Evolutionary conservation across 257 asterid species (phyloP).

Genomic region (Misopates orontium): DNA sequence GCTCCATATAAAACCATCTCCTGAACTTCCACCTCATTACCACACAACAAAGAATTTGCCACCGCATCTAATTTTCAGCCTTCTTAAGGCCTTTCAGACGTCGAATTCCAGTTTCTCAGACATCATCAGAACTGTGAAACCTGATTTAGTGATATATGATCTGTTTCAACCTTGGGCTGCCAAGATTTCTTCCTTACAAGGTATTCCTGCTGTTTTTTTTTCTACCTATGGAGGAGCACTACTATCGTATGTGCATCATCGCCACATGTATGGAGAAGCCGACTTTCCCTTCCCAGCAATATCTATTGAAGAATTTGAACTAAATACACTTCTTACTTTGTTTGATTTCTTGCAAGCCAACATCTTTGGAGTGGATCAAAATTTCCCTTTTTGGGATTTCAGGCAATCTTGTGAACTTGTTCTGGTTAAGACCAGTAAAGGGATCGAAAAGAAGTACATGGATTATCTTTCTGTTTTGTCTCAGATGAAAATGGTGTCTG

Average conservation of each 20-base stretch:
- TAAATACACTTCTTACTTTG: background rate
- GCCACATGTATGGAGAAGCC: background rate
- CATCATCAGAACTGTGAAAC: constrained; percentile 29
- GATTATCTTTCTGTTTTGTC: constrained; percentile 30
- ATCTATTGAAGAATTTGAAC: constrained; percentile 10
- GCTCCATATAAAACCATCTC: constrained; percentile 35
- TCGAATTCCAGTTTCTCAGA: constrained; percentile 29
- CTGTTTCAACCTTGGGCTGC: constrained; percentile 49
- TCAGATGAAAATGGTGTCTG: constrained; percentile 24
- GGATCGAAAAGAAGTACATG: constrained; percentile 37
- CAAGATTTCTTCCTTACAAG: constrained; percentile 26
- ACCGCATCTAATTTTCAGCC: constrained; percentile 26
- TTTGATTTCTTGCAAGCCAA: background rate
- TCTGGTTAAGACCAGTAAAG: constrained; percentile 33
- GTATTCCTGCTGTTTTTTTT: constrained; percentile 38
- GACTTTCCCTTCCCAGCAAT: constrained; percentile 27
- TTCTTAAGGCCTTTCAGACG: constrained; percentile 32
- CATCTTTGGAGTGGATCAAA: constrained; percentile 17
- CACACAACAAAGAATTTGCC: constrained; percentile 57
- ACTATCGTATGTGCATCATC: constrained; percentile 24
- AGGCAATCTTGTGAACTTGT: constrained; percentile 33
- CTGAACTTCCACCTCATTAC: constrained; percentile 39
- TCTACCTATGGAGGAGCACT: constrained; percentile 13
- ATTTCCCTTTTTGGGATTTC: constrained; percentile 12
- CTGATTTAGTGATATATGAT: constrained; percentile 44